phyloP scores from a whole-genome alignment of 208 protist species.

The Acanthamoeba culbertsoni region DNA sequence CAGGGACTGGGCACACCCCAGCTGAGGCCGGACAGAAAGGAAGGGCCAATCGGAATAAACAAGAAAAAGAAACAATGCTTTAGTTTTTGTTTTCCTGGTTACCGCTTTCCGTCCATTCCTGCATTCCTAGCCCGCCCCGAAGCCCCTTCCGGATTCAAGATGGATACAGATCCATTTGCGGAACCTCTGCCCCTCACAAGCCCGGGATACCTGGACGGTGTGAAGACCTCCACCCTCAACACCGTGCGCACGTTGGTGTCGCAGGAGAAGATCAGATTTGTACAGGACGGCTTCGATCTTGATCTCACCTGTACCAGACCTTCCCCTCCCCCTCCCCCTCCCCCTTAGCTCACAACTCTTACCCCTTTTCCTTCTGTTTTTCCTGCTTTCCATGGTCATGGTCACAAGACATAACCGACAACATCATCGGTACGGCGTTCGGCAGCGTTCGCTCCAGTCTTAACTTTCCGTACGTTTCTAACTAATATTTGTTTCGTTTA shows the following conservation, averaged over 20 bases:
- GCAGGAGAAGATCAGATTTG: slow-evolving; percentile 6
- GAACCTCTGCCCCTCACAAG: neutral
- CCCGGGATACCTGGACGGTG: neutral
- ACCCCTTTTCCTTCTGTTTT: neutral
- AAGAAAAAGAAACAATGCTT: too few species aligned
- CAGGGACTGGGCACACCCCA: too few species aligned
- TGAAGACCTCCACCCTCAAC: neutral
- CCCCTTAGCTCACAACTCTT: neutral
- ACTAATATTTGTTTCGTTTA: too few species aligned
- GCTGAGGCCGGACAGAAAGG: too few species aligned
- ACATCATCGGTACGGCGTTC: slow-evolving; percentile 1
- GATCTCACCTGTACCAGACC: neutral
- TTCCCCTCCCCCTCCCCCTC: neutral
- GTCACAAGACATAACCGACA: neutral
- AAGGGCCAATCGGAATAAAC: too few species aligned
- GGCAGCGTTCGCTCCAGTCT: too few species aligned
- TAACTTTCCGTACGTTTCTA: too few species aligned
- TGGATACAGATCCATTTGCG: neutral
- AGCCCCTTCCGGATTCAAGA: too few species aligned
- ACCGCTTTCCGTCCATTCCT: too few species aligned
- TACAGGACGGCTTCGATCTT: slow-evolving; percentile 32
- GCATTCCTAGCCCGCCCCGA: too few species aligned
- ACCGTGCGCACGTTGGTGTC: slow-evolving; percentile 11
- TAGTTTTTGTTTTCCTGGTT: too few species aligned
- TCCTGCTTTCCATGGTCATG: neutral